These are phyloP conservation scores for Pichia occidentalis DNA, from an alignment of 805 yeast species.

Conservation along the genomic window DNA sequence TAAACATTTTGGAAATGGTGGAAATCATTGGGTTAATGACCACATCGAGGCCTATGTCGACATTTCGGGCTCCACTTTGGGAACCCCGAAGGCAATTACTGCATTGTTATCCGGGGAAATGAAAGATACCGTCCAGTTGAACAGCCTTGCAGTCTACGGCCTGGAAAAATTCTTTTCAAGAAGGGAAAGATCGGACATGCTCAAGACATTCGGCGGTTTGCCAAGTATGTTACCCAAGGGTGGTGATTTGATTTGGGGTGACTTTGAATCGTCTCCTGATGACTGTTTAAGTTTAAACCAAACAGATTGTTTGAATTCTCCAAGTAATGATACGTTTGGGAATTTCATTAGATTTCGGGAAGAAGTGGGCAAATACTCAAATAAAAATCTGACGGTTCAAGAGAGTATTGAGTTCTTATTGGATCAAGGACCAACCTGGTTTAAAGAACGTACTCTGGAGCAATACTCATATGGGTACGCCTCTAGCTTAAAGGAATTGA, in stretches of 20 bases:
- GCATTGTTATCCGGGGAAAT: slow-evolving; percentile 95
- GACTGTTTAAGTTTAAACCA: slow-evolving; percentile 33
- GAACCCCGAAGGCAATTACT: slow-evolving; percentile 91
- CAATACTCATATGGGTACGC: slow-evolving; percentile 82
- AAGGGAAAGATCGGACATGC: slow-evolving; percentile 79
- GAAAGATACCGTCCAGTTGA: slow-evolving; percentile 94
- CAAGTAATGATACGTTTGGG: slow-evolving; percentile 46
- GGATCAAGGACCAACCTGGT: slow-evolving; percentile 72
- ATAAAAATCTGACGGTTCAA: slow-evolving; percentile 52
- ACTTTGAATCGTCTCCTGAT: slow-evolving; percentile 58
- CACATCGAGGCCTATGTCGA: slow-evolving; percentile 77
- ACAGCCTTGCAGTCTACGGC: slow-evolving; percentile 88
- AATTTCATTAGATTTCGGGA: slow-evolving; percentile 62
- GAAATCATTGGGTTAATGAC: slow-evolving; percentile 78
- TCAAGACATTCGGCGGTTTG: slow-evolving; percentile 86
- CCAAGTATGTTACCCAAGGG: slow-evolving; percentile 97
- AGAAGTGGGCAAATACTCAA: slow-evolving; percentile 36
- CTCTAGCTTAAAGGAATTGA: slow-evolving; percentile 48
- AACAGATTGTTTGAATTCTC: slow-evolving; percentile 13
- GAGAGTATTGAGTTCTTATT: slow-evolving; percentile 63
- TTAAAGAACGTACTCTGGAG: slow-evolving; percentile 50
- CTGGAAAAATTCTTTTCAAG: slow-evolving; percentile 89
- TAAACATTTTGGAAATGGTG: slow-evolving; percentile 81
- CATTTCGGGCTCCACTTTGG: slow-evolving; percentile 83
- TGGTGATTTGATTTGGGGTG: slow-evolving; percentile 87